Base-by-base conservation (phyloP, 2,329 filamentous ascomycete species). In the Botrytis tulipae region DNA sequence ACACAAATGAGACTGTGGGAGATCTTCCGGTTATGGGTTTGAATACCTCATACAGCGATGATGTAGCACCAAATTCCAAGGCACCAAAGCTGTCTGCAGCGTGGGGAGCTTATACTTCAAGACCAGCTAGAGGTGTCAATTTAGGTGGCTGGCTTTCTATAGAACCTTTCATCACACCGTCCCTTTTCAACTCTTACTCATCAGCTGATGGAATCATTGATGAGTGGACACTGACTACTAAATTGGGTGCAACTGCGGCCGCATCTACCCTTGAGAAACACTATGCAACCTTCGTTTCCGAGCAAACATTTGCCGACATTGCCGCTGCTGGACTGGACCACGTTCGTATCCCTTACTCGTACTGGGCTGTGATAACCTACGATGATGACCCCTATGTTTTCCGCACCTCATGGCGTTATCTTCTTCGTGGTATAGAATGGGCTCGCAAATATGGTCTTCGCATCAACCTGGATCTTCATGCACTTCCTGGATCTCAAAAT, bases 131-230 rank as follows among this genome's bases (percentile, higher is more conserved):
- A 10, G 96, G 96, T 1, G 93, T 98, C 51, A 98, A 97, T 79
- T 82, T 98, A 1, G 96, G 96, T 69, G 96, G 96, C 20, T 99
- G 96, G 96, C 88, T 99, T 2, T 93, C 92, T 4, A 84, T 99
- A 20, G 96, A 99, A 80, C 96, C 96, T 0, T 98, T 97, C 82
- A 98, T 99, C 81, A 95, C 93, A 6, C 96, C 96, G 0, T 98
- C 95, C 0, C 87, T 97, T 40, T 99, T 99, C 83, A 84, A 89
- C 75, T 73, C 71, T 10, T 93, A 92, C 80, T 84, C 85, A 57
- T 82, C 83, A 3, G 83, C 83, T 8, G 63, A 77, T 42, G 84
- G 89, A 8, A 89, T 98, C 60, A 87, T 98, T 29, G 96, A 99
- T 80, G 96, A 99, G 82, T 98, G 89, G 83, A 97, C 93, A 0